These are phyloP conservation scores for Caryopteris hybrid DNA, from an alignment of 305 asterid species.

Conservation along the genomic window DNA sequence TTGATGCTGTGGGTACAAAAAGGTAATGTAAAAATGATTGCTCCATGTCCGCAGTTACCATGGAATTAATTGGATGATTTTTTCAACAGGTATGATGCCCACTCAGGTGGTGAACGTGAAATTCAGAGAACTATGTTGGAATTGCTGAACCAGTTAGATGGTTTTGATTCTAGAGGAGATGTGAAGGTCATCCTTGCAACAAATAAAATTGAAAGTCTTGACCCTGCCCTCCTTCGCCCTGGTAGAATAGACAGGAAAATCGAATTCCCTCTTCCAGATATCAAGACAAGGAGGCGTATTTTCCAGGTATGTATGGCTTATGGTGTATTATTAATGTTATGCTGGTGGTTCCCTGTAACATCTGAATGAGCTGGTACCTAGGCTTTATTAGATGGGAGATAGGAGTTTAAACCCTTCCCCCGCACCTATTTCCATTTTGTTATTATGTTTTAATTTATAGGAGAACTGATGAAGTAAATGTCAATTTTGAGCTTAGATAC, in stretches of 20 bases:
- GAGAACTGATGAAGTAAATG: too few relatives aligned
- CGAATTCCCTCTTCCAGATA: conserved; percentile 91
- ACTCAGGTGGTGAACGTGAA: conserved; percentile 96
- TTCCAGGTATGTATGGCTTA: conserved; percentile 61
- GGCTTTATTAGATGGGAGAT: too few relatives aligned
- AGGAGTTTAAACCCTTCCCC: too few relatives aligned
- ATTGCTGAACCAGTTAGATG: conserved; percentile 80
- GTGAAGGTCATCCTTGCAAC: conserved; percentile 93
- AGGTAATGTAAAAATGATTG: conserved; percentile 39
- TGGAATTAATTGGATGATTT: conserved; percentile 3
- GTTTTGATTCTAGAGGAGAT: conserved; percentile 89
- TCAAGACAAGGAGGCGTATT: conserved; percentile 83
- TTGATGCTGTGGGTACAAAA: conserved; percentile 92
- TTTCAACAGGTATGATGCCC: conserved; percentile 58
- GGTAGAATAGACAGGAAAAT: conserved; percentile 89
- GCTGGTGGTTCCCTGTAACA: neutral
- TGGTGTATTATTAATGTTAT: neutral
- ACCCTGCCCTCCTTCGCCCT: conserved; percentile 89
- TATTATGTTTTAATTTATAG: too few relatives aligned
- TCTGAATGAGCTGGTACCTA: too few relatives aligned
- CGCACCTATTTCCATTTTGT: too few relatives aligned
- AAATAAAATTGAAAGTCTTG: conserved; percentile 77
- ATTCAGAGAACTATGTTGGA: conserved; percentile 93
- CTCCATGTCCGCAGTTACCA: neutral
- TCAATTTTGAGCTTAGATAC: conserved; percentile 45